Base-by-base conservation (phyloP, 2,329 filamentous ascomycete species). In the Apiospora kogelbergensis region DNA sequence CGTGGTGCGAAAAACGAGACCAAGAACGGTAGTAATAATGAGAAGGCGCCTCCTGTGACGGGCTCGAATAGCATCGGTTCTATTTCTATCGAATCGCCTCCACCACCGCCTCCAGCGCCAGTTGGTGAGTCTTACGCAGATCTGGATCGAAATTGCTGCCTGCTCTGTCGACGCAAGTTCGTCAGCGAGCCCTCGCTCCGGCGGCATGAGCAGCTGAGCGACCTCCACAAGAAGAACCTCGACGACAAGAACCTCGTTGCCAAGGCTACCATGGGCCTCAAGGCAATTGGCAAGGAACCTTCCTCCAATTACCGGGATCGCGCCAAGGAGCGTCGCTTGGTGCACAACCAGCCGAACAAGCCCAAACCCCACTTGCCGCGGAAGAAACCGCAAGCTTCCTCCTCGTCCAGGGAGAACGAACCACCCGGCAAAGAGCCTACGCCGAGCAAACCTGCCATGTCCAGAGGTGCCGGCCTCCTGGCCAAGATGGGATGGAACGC, bases 401-500 rank as follows among this genome's bases (percentile, higher is more conserved):
- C 41, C 57, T 74, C 41, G 13, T 17, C 26, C 48, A 80, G 82
- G 63, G 80, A 81, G 20, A 76, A 78, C 7, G 77, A 79, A 9
- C 73, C 77, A 48, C 81, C 84, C 68, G 5, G 40, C 11, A 74
- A 80, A 24, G 82, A 83, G 57, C 72, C 78, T 22, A 53, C 72
- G 6, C 69, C 75, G 1, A 69, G 77, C 9, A 78, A 81, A 41
- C 79, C 83, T 7, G 76, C 77, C 65, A 80, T 83, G 70, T 89
- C 88, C 44, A 92, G 91, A 78, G 90, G 90, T 15, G 89, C 89
- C 0, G 88, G 88, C 3, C 84, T 93, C 75, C 82, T 93, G 46
- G 88, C 89, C 46, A 93, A 93, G 82, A 91, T 92, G 88, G 91
- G 91, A 33, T 93, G 90, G 90, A 88, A 82, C 26, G 82, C 85